These are phyloP conservation scores for Ogataea siamensis DNA, from an alignment of 805 yeast species.

Conservation along the genomic window DNA sequence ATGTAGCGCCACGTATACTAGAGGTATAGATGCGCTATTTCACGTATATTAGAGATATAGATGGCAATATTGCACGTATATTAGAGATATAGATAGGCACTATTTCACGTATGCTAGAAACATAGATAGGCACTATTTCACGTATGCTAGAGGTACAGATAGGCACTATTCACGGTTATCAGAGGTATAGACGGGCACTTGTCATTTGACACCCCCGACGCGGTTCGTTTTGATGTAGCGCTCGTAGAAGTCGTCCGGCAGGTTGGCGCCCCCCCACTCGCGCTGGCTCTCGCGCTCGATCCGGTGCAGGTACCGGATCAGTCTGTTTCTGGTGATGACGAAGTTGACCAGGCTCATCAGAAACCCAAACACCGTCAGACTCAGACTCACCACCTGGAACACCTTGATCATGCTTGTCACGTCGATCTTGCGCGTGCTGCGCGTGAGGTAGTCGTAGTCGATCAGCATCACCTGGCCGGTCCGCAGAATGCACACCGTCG, in stretches of 20 bases:
- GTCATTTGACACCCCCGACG: background rate
- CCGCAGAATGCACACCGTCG: conserved; percentile 20
- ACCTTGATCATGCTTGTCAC: conserved; percentile 22
- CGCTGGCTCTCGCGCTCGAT: conserved; percentile 22
- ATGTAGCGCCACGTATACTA: conserved; percentile 39
- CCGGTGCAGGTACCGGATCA: conserved; percentile 27
- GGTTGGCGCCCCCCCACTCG: conserved; percentile 2
- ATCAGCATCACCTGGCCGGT: conserved; percentile 12
- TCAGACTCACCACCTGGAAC: conserved; percentile 27
- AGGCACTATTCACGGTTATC: too few relatives aligned
- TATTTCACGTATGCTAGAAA: too few relatives aligned
- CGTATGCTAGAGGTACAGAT: too few relatives aligned
- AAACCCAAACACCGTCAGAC: conserved; percentile 21
- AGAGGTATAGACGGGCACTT: too few relatives aligned
- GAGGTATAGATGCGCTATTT: too few relatives aligned
- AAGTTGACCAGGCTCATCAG: conserved; percentile 24
- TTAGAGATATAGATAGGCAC: too few relatives aligned
- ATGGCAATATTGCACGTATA: too few relatives aligned
- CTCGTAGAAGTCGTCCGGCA: conserved; percentile 23
- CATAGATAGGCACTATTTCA: too few relatives aligned
- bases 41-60: too few relatives aligned
- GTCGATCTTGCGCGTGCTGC: conserved; percentile 15
- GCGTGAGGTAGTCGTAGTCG: conserved; percentile 15
- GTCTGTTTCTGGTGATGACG: conserved; percentile 24
- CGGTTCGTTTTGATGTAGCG: conserved; percentile 21